Evolutionary conservation across 2,329 filamentous ascomycete genomes (phyloP).

Genomic region (Emericellopsis atlantica): DNA sequence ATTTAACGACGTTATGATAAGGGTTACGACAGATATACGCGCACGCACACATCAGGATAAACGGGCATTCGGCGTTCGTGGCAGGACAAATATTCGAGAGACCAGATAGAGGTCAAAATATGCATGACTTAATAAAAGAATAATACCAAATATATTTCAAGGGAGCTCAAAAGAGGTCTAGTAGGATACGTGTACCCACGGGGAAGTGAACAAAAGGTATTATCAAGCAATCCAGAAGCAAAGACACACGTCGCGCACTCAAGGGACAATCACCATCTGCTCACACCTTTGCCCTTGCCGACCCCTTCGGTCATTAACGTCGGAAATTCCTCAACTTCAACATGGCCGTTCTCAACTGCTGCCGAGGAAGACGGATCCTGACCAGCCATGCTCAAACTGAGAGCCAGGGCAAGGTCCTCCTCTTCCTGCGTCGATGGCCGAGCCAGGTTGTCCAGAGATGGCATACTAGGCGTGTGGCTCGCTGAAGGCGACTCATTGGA

Average conservation of each 20-base stretch:
- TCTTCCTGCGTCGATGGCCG: slow-evolving; percentile 18
- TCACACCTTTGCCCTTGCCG: slow-evolving; percentile 29
- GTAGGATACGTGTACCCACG: too few species aligned
- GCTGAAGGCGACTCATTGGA: slow-evolving; percentile 19
- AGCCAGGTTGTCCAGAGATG: neutral
- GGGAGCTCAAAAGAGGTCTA: too few species aligned
- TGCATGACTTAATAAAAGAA: too few species aligned
- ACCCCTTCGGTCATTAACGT: slow-evolving; percentile 23
- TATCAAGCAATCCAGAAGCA: slow-evolving; percentile 1
- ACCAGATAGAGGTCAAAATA: too few species aligned
- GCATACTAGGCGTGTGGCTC: slow-evolving; percentile 15
- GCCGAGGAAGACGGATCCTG: slow-evolving; percentile 16
- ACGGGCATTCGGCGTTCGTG: too few species aligned
- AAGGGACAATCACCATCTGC: slow-evolving; percentile 10
- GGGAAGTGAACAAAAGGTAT: too few species aligned
- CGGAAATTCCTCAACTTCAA: slow-evolving; percentile 24
- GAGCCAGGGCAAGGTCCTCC: slow-evolving; percentile 46
- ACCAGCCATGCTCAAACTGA: slow-evolving; percentile 47
- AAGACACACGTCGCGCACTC: neutral
- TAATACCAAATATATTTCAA: too few species aligned
- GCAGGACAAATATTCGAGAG: too few species aligned
- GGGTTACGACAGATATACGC: too few species aligned
- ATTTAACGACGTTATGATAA: too few species aligned
- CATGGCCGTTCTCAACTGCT: neutral
- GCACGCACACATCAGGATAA: too few species aligned